Base-by-base conservation (phyloP, 2,329 filamentous ascomycete species). In the Neofusicoccum kwambonambiense region DNA sequence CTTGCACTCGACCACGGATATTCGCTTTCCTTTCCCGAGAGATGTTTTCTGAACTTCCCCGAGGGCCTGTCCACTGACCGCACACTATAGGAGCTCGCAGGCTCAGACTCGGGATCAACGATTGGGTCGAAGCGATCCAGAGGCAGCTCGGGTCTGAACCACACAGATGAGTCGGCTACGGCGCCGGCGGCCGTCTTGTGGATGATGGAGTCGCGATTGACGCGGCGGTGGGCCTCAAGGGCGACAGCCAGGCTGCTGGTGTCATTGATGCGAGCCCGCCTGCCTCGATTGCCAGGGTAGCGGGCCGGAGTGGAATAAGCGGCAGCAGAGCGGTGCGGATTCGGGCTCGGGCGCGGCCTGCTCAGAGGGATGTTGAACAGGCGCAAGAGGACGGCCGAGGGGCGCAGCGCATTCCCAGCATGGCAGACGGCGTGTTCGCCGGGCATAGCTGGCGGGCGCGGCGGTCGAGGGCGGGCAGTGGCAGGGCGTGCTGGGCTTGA, bases 171-270 rank as follows among this genome's bases (percentile, higher is more conserved):
- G 15, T n/a, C 17, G 4, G 12, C 15, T 7, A 12, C 12, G n/a
- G 15, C 9, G n/a, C 7, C 5, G 6, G 41, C 27, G 56, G 8
- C 31, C 6, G 41, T 5, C 7, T 22, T 47, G 51, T 31, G 62
- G 7, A 64, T 15, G 19, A 64, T 15, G 11, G 51, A 70, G 41
- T 72, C 72, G 51, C 75, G 73, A 67, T 81, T 81, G 11, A 70
- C 70, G 12, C 68, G 68, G 45, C 79, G 77, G 68, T 81, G 79
- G 27, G 77, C 78, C 63, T 78, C 75, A 37, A 81, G 72, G 5
- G 79, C 81, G 15, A 54, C 64, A 12, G 42, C 13, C 13, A 67
- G 73, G 60, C 75, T 78, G 56, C 74, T 70, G 34, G 70, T 68
- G 63, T 75, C 69, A 37, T 79, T 69, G 37, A 71, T 67, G n/a